Percentiles rank a stretch among this genome's conserved stretches.
These are phyloP conservation scores for Pythium angustatum DNA, from an alignment of 352 stramenopile species.

Conservation along the genomic window DNA sequence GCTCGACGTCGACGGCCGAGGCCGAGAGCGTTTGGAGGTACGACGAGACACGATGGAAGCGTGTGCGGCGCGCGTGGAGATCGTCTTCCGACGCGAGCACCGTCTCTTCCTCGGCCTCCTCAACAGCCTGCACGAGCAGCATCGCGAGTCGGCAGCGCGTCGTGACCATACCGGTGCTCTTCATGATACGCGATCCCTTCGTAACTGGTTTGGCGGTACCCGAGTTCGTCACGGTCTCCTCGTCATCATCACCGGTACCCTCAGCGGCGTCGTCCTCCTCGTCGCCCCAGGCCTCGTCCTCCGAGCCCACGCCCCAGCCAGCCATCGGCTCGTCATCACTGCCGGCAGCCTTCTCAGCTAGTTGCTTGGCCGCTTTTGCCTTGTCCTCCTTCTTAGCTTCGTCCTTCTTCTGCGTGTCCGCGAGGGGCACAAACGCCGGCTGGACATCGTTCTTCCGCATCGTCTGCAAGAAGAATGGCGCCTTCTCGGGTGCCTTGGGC, in stretches of 20 bases:
- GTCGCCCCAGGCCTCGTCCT: constrained; percentile 69
- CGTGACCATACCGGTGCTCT: constrained; percentile 68
- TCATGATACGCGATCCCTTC: constrained; percentile 62
- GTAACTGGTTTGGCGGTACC: constrained; percentile 27
- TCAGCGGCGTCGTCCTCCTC: constrained; percentile 44
- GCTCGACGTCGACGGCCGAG: constrained; percentile 74
- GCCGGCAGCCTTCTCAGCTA: neutral
- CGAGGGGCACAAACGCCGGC: constrained; percentile 69
- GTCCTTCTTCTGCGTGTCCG: constrained; percentile 31
- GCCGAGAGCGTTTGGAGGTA: constrained; percentile 81
- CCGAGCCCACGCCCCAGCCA: constrained; percentile 61
- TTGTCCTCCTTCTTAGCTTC: constrained; percentile 21
- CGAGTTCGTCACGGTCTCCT: constrained; percentile 29
- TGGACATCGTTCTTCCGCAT: constrained; percentile 77
- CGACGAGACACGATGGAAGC: constrained; percentile 45
- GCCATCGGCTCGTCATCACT: constrained; percentile 44
- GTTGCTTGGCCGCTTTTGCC: too few species aligned
- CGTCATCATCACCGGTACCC: constrained; percentile 34
- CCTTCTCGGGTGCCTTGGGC: constrained; percentile 92
- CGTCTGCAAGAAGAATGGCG: constrained; percentile 96
- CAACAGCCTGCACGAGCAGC: constrained; percentile 40
- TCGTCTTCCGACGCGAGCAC: constrained; percentile 12
- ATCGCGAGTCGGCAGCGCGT: constrained; percentile 72
- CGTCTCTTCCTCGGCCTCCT: constrained; percentile 10
- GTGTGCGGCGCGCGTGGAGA: constrained; percentile 32